These are phyloP conservation scores for Wickerhamomyces pijperi DNA, from an alignment of 805 yeast species.

Conservation along the genomic window DNA sequence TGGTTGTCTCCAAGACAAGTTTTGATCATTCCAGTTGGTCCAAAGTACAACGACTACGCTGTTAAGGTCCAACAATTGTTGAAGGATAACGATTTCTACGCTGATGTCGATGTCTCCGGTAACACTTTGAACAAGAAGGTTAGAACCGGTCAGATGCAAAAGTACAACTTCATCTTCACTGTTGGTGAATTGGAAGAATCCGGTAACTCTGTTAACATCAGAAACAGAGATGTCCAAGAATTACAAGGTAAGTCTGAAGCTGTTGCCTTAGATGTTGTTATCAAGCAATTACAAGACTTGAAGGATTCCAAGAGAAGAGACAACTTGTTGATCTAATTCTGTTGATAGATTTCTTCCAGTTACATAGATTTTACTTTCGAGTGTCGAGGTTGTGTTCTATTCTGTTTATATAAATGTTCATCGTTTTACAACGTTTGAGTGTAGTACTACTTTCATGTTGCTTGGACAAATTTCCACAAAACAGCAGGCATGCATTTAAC, in stretches of 20 bases:
- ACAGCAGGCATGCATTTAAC: no score
- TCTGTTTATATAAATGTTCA: no score
- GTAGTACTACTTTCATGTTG: no score
- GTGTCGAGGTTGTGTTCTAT: no score
- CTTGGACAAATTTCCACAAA: no score
- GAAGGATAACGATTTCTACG: conserved; percentile 70
- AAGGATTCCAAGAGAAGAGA: conserved; percentile 68
- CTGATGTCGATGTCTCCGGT: conserved; percentile 89
- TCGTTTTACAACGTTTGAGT: no score
- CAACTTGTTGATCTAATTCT: conserved; percentile 30
- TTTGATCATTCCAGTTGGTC: conserved; percentile 94
- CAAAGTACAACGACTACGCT: conserved; percentile 85
- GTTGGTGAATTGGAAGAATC: conserved; percentile 93
- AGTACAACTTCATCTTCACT: conserved; percentile 90
- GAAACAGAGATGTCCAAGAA: conserved; percentile 91
- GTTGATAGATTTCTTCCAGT: not conserved
- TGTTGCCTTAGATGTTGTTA: conserved; percentile 59
- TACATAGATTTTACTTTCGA: no score
- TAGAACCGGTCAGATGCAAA: conserved; percentile 89
- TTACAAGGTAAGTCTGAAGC: conserved; percentile 90
- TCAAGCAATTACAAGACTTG: conserved; percentile 55
- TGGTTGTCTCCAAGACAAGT: conserved; percentile 99
- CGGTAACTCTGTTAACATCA: conserved; percentile 75
- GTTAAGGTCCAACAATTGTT: conserved; percentile 60
- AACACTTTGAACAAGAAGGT: conserved; percentile 97